Evolutionary conservation across 2,329 filamentous ascomycete genomes (phyloP).

Genomic region (Talaromyces sp.): DNA sequence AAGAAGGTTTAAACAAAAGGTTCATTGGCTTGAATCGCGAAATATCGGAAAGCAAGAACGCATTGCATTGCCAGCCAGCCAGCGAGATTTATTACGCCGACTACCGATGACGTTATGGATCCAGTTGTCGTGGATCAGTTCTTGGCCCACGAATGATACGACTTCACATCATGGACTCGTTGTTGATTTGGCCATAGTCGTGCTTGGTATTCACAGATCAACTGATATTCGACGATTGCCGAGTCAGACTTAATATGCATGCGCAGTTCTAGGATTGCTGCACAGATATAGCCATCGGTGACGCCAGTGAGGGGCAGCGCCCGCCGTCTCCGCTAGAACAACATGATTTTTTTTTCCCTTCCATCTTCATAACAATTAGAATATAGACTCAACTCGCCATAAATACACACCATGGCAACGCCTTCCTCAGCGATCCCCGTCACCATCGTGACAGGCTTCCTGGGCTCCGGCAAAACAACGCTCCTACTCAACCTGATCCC

Average conservation of each 20-base stretch:
- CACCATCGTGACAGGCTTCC: conserved; percentile 92
- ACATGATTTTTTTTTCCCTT: background rate
- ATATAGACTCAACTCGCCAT: background rate
- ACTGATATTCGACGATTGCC: background rate
- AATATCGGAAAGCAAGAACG: background rate
- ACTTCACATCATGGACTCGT: background rate
- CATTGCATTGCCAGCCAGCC: background rate
- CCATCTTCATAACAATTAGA: background rate
- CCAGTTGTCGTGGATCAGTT: background rate
- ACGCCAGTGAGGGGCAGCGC: background rate
- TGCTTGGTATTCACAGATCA: background rate
- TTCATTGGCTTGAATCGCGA: background rate
- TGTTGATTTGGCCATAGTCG: background rate
- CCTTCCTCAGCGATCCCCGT: conserved; percentile 63
- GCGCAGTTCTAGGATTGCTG: background rate
- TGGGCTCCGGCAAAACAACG: conserved; percentile 94
- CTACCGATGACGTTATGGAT: background rate
- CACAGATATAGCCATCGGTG: background rate
- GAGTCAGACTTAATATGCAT: background rate
- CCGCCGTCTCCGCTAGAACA: background rate
- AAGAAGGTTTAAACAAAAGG: background rate
- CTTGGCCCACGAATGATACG: background rate
- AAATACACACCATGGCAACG: background rate
- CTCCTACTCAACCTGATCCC: conserved; percentile 90
- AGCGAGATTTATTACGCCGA: background rate